Evolutionary conservation across 148 eudicot genomes (phyloP).

Genomic region (Rhododendron vialii): DNA sequence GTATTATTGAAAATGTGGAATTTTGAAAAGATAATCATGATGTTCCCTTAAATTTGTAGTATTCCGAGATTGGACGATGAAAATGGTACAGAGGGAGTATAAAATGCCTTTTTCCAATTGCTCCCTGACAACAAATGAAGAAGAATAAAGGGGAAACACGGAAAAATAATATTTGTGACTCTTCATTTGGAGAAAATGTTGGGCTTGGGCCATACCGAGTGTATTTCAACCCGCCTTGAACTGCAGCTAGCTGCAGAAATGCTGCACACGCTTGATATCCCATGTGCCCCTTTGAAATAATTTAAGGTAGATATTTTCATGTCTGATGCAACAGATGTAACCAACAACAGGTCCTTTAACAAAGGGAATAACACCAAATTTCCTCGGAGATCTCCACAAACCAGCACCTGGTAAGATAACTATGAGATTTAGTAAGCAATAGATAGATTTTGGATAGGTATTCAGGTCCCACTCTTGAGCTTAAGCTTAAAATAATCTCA

Average conservation of each 20-base stretch:
- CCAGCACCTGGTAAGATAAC: conserved; percentile 52
- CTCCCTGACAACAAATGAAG: conserved; percentile 5
- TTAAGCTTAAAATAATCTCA: not conserved
- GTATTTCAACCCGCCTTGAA: conserved; percentile 51
- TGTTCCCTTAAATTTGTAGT: too few species aligned
- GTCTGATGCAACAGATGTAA: conserved; percentile 28
- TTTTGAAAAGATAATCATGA: too few species aligned
- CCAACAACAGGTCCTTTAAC: conserved; percentile 35
- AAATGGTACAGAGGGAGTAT: too few species aligned
- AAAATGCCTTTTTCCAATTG: not conserved
- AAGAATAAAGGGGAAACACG: not conserved
- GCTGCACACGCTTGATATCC: conserved; percentile 89
- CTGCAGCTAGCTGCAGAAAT: conserved; percentile 43
- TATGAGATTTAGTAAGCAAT: conserved; percentile 1
- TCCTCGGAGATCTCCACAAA: conserved; percentile 96
- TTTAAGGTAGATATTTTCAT: conserved; percentile 40
- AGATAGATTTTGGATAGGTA: not conserved
- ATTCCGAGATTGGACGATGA: too few species aligned
- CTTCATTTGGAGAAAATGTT: not conserved
- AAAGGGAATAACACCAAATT: conserved; percentile 76
- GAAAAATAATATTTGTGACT: not conserved
- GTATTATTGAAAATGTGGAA: too few species aligned
- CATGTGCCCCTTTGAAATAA: conserved; percentile 97
- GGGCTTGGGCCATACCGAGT: conserved; percentile 52
- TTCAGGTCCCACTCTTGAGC: not conserved